Evolutionary conservation across 1,139 yeast species (phyloP).

Genomic region (Wickerhamomyces sp.): DNA sequence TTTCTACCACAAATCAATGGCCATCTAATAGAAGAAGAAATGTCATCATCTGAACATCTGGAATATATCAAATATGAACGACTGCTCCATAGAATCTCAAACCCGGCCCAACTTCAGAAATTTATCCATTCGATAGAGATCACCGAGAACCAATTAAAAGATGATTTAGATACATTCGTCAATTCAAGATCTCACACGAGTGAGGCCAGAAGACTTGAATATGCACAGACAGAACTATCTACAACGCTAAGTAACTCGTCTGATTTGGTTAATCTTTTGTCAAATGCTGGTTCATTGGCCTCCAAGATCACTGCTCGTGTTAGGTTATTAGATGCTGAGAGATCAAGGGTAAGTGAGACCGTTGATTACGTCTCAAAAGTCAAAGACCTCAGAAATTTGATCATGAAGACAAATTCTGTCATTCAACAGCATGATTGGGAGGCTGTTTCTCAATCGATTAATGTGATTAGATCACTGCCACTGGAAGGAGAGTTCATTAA

Average conservation of each 20-base stretch:
- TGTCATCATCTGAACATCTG: slow-evolving; percentile 1
- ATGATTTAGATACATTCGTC: slow-evolving; percentile 20
- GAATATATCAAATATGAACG: slow-evolving; percentile 17
- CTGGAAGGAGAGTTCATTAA: slow-evolving; percentile 71
- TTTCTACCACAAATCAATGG: no score
- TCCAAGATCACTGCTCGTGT: slow-evolving; percentile 64
- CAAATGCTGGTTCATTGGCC: slow-evolving; percentile 63
- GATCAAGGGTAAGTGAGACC: slow-evolving; percentile 60
- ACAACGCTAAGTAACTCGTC: slow-evolving; percentile 38
- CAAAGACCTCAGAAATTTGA: slow-evolving; percentile 55
- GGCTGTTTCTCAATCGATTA: slow-evolving; percentile 62
- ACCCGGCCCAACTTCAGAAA: slow-evolving; percentile 18
- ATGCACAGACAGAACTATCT: slow-evolving; percentile 40
- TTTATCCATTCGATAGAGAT: slow-evolving; percentile 21
- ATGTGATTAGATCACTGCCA: slow-evolving; percentile 51
- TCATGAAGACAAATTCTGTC: slow-evolving; percentile 65
- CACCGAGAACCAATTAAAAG: slow-evolving; percentile 17
- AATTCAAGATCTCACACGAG: slow-evolving; percentile 25
- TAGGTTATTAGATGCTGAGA: slow-evolving; percentile 65
- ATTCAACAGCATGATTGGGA: slow-evolving; percentile 68
- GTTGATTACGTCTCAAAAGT: slow-evolving; percentile 62
- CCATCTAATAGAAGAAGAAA: no score
- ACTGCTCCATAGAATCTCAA: slow-evolving; percentile 16
- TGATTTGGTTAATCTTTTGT: slow-evolving; percentile 45
- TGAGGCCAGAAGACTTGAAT: slow-evolving; percentile 30